A percentile compares a stretch with the other conserved stretches of the same genome.
These are phyloP conservation scores for Suillus plorans DNA, from an alignment of 768 basidiomycete species.

Conservation along the genomic window DNA sequence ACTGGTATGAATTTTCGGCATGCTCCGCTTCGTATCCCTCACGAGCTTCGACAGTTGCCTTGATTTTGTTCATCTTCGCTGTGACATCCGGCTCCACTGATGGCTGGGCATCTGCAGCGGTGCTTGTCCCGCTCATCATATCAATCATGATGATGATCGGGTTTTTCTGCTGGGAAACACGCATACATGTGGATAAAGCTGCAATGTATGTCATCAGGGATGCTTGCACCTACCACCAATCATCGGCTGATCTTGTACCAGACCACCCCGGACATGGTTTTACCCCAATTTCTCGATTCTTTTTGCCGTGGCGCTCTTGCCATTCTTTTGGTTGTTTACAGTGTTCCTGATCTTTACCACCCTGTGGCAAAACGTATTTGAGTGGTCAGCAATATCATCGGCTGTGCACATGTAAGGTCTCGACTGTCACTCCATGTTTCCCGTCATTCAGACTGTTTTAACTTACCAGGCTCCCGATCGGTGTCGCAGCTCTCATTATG, in stretches of 20 bases:
- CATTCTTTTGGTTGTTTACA: constrained; percentile 42
- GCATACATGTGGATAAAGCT: constrained; percentile 39
- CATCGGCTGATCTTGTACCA: constrained; percentile 9
- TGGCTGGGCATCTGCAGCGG: constrained; percentile 47
- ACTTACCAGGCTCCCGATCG: constrained; percentile 39
- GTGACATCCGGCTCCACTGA: constrained; percentile 44
- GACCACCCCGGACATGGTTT: constrained; percentile 22
- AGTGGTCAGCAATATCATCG: constrained; percentile 31
- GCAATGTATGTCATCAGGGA: constrained; percentile 34
- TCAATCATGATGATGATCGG: constrained; percentile 37
- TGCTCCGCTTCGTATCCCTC: neutral
- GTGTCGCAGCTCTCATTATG: constrained; percentile 35
- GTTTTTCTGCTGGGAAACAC: constrained; percentile 54
- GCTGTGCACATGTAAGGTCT: constrained; percentile 38
- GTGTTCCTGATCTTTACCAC: constrained; percentile 35
- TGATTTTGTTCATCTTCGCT: constrained; percentile 38
- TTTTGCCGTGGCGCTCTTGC: constrained; percentile 35
- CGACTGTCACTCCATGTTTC: constrained; percentile 6
- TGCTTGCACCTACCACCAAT: constrained; percentile 1
- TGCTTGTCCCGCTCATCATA: constrained; percentile 46
- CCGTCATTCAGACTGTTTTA: neutral
- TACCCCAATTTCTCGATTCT: constrained; percentile 42
- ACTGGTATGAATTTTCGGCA: constrained; percentile 26
- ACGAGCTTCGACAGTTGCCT: constrained; percentile 16
- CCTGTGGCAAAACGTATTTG: constrained; percentile 32